A percentile compares a stretch with the other conserved stretches of the same genome.
Conservation (phyloP, 345 rosid species). For the Erucastrum elatum region DNA sequence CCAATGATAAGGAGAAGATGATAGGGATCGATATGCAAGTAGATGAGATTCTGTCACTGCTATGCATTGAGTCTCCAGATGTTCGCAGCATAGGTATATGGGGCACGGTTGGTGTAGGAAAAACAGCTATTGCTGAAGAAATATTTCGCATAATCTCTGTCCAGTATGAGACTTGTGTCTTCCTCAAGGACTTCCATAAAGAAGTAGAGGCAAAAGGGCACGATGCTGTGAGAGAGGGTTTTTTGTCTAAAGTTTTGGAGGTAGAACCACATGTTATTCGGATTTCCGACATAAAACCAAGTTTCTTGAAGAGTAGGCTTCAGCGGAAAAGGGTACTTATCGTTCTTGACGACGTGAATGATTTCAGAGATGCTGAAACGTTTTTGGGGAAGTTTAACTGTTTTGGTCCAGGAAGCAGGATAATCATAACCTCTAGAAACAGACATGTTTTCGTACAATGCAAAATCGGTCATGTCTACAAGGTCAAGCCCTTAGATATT, state of each 20-base stretch:
- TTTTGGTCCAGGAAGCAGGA: slow-evolving; percentile 37
- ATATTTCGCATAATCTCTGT: slow-evolving; percentile 37
- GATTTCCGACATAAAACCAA: not conserved
- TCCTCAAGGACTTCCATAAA: slow-evolving; percentile 42
- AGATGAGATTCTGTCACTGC: slow-evolving; percentile 15
- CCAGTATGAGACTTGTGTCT: slow-evolving; percentile 42
- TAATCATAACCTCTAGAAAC: slow-evolving; percentile 24
- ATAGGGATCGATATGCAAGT: slow-evolving; percentile 36
- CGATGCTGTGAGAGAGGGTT: slow-evolving; percentile 12
- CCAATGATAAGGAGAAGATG: not conserved
- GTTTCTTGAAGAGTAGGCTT: slow-evolving; percentile 23
- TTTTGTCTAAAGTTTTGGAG: slow-evolving; percentile 1
- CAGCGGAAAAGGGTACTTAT: slow-evolving; percentile 24
- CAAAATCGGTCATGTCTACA: slow-evolving; percentile 24
- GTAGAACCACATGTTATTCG: not conserved
- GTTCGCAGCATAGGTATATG: slow-evolving; percentile 35
- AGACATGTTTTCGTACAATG: not conserved
- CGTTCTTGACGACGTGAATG: slow-evolving; percentile 37
- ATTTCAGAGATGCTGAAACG: slow-evolving; percentile 22
- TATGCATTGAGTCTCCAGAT: slow-evolving; percentile 3
- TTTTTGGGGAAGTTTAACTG: slow-evolving; percentile 7
- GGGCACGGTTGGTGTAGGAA: slow-evolving; percentile 55
- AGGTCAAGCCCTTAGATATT: slow-evolving; percentile 33
- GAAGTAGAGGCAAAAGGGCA: not conserved
- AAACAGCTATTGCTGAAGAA: slow-evolving; percentile 49